Evolutionary conservation across 805 yeast genomes (phyloP), one percentile per base, ranked within the genome.

Genomic region (Tetrapisispora iriomotensis): DNA sequence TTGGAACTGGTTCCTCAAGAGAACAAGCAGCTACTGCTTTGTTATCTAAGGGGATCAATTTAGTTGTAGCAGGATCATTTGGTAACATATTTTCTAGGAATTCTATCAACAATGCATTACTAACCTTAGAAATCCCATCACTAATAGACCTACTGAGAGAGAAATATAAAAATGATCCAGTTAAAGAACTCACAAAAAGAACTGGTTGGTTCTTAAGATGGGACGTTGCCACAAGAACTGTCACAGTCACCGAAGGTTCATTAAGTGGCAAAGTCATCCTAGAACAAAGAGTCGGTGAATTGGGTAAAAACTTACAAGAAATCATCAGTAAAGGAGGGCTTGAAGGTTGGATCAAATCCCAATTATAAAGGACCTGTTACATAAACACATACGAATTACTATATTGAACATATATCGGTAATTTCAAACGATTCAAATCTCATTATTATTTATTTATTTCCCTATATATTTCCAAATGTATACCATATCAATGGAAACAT

Each of bases 1-100:
- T 92, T 60, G 99, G 99, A 51, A 92, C 98, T 9, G 98, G 99
- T 34, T 88, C 96, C 8, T 86, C 96, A 20, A 79, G 99, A 66
- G 99, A 92, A 62, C 99, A 92, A 67, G 99, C 99, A 3, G 98
- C 98, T 25, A 92, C 98, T n/a, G 88, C 94, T 18, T 82, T 92
- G 43, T 71, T 92, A 48, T 97, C 98, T 30, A 77, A 94, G 54
- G 97, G 87, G 48, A 86, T 92, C 73, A 77, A 78, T 50, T 69
- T 92, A 49, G 95, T 92, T 18, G 95, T 94, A 43, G 83, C 96
- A 12, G 99, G 99, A 25, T 90, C 97, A 1, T 92, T 92, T 58
- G 95, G 96, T 55, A 94, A 92, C 68, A 92, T 90, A 53, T 92
- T 92, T 66, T 81, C 88, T 41, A 77, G 99, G 68, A 92, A 92